Evolutionary conservation across 805 yeast genomes (phyloP), one percentile per base, ranked within the genome.

Genomic region (Wickerhamomyces hampshirensis): DNA sequence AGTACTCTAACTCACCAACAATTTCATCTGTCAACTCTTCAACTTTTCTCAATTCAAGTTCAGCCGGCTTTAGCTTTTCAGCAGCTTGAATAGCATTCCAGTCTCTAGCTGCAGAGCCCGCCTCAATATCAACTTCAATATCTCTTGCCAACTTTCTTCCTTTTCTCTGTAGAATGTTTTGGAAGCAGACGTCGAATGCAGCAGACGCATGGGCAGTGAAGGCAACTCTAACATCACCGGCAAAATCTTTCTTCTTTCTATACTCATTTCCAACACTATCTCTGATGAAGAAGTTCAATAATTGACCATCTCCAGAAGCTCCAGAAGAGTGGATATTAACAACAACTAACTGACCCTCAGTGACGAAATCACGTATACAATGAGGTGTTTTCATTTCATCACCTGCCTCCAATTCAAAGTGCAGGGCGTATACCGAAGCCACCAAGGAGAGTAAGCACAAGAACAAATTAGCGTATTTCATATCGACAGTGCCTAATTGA

Each of bases 101-200:
- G 66, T 93, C 98, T 63, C 98, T 82, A 28, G 98, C 98, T 53
- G 88, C 85, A 34, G 97, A 85, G 30, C 98, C 98, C 44, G 88
- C 80, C 62, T 93, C 98, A 41, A 93, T 81, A 46, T 89, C 97
- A 53, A 93, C 68, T 55, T 88, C 96, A 50, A 93, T 68, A 35
- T 81, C 81, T 61, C 98, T 80, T 42, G 65, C 59, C 48, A 73
- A 52, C 21, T 68, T 58, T 31, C 68, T 65, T 18, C 72, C 71
- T 37, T 63, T 59, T 39, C 66, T 61, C 23, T 56, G 49, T n/a
- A 60, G 39, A 33, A 68, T 59, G 61, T 93, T 91, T 42, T 80
- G 83, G 63, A 93, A 84, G 63, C 98, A 93, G 37, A 93, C 76
- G 63, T 93, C 98, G 58, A 93, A 79, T 3, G 95, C 84, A 29